Base-by-base conservation (phyloP, 495 filamentous ascomycete species). In the Gamarada debralockiae region DNA sequence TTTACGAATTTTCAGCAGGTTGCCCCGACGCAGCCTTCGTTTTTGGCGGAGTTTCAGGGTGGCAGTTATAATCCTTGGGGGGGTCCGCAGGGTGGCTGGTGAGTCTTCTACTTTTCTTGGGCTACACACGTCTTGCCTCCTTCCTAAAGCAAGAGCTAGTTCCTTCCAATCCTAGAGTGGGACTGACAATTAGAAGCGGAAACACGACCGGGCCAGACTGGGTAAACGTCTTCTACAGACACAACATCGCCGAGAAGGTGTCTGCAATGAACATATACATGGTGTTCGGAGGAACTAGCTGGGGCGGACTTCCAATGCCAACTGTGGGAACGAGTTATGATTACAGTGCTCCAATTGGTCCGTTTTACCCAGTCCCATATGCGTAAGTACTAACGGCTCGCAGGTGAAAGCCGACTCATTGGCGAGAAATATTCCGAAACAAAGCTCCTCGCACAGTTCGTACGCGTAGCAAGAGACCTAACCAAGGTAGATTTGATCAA, bases 11-110 rank as follows among this genome's bases (percentile, higher is more conserved):
- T 79, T 63, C 65, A 72, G 50, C 66, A 73, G 51, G 65, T 70
- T 3, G 66, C 73, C 12, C 73, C 76, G 9, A 74, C 73, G 25
- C 72, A 79, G 59, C 81, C 81, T 0, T 69, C 64, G 7, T 83
- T 82, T 64, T 71, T 84, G 64, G 78, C 78, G 14, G 81, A 84
- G 57, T 84, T 84, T 61, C 81, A 84, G 59, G 81, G 81, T 20
- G 81, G 81, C n/a, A 74, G 70, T 7, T 84, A 80, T 54, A 81
- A 81, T 59, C 79, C 80, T 12, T 84, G 81, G 81, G 77, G 71
- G 51, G 74, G 73, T 0, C 78, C 80, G 0, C 67, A 77, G 52
- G 80, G 78, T 18, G 72, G 72, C 10, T 57, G 49, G 50, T n/a
- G n/a, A n/a, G n/a, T n/a, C n/a, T n/a, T n/a, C n/a, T n/a, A n/a